Evolutionary conservation across 2,329 filamentous ascomycete genomes (phyloP), one percentile per base, ranked within the genome.

Genomic region (Talaromyces sp.): DNA sequence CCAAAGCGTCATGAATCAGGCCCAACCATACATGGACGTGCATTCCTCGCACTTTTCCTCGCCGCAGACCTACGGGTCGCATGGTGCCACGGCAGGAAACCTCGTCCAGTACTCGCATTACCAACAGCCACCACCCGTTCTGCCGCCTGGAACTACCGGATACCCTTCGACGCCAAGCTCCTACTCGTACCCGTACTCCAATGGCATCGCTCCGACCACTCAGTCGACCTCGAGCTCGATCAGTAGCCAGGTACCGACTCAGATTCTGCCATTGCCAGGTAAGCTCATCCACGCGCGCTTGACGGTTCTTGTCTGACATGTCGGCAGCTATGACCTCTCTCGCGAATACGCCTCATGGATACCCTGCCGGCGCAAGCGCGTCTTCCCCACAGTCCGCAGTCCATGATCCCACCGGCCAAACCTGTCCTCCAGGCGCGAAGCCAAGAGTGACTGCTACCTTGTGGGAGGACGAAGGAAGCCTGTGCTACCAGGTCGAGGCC

Each of bases 401-500:
- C 31, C 92, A 89, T 71, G 94, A 97, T 72, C 89, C 88, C 8
- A 95, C 91, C n/a, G 94, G 94, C 9, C 94, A 97, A 74, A 80
- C 96, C 62, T 90, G 92, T 19, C 94, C 94, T 9, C 90, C 90
- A 3, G 93, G 93, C 31, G 95, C 96, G 86, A 97, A 97, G 79
- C 94, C 94, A 21, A 84, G 93, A 63, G 94, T 99, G 29, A 97
- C 94, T 4, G 94, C 94, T 9, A 99, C 94, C 0, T 76, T 99
- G 26, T 99, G 94, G 94, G 94, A 97, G 79, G 94, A 99, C 67
- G 94, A 99, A 72, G 94, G 94, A 35, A 97, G 92, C 72, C 81
- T 97, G 31, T 99, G 94, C 78, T 99, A 97, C 73, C 94, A 97
- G 74, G 94, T 97, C 1, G 94, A 97, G 75, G 93, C 94, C 3